Conservation (phyloP, 148 eudicot genomes). For the Oxyria digyna region DNA sequence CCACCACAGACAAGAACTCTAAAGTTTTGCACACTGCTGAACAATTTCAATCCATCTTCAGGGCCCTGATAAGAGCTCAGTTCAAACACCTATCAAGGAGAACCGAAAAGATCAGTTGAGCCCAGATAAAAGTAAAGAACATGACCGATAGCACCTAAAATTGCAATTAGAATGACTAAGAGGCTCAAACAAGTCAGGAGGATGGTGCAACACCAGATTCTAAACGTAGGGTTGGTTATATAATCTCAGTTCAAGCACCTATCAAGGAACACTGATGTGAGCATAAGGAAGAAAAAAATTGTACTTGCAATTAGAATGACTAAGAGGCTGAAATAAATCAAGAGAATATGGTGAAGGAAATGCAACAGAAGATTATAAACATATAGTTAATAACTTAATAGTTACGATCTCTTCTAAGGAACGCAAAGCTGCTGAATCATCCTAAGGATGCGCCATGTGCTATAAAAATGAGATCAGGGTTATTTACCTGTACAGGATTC, state of each 20-base stretch:
- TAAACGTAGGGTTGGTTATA: background rate
- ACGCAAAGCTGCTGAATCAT: background rate
- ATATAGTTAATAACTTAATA: background rate
- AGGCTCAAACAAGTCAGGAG: background rate
- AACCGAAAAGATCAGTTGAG: slow-evolving; percentile 4
- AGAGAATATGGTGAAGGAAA: background rate
- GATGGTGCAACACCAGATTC: background rate
- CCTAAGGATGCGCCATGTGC: background rate
- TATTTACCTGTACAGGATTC: slow-evolving; percentile 71
- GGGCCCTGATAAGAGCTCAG: slow-evolving; percentile 69
- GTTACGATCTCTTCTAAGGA: background rate
- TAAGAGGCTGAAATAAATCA: background rate
- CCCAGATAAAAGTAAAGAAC: background rate
- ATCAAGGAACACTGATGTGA: slow-evolving; percentile 11
- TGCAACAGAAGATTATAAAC: background rate
- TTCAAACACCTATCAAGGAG: slow-evolving; percentile 57
- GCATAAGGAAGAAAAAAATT: background rate
- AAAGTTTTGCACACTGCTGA: slow-evolving; percentile 47
- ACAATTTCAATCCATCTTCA: slow-evolving; percentile 60
- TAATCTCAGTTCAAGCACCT: slow-evolving; percentile 62
- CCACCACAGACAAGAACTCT: slow-evolving; percentile 89
- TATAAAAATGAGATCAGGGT: background rate
- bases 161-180: background rate
- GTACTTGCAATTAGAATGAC: background rate
- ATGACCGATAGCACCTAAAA: background rate